A percentile compares a stretch with the other conserved stretches of the same genome.
Evolutionary conservation across 331 rosid species (phyloP).

Genomic region (Prunus yedoensis): DNA sequence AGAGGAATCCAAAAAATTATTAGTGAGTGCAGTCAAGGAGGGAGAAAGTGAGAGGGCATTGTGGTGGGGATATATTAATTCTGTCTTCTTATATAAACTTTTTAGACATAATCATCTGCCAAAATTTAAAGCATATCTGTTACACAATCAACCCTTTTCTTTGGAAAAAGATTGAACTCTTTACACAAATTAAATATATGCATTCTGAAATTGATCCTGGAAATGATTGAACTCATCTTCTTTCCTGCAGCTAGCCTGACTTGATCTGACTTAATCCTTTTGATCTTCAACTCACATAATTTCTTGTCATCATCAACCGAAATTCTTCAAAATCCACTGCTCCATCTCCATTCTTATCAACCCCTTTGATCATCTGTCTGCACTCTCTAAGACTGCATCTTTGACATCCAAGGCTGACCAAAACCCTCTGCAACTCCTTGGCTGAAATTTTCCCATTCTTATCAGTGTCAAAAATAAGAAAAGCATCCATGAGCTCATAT

Average conservation of each 20-base stretch:
- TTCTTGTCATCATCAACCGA: constrained; percentile 54
- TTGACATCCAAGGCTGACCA: constrained; percentile 52
- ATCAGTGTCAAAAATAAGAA: constrained; percentile 57
- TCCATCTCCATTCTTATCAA: constrained; percentile 70
- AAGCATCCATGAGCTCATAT: constrained; percentile 55
- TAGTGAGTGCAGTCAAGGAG: not conserved
- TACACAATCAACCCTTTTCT: not conserved
- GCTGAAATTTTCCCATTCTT: constrained; percentile 58
- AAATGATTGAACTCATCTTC: not conserved
- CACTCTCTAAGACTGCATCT: constrained; percentile 56
- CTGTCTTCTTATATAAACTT: not conserved
- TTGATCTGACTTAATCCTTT: not conserved
- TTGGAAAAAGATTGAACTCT: not conserved
- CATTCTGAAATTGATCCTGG: not conserved
- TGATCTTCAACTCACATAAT: not conserved
- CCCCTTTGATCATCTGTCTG: constrained; percentile 58
- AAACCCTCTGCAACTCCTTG: constrained; percentile 50
- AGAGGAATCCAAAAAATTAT: not conserved
- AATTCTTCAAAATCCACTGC: constrained; percentile 73
- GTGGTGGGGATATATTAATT: not conserved
- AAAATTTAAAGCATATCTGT: not conserved
- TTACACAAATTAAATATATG: constrained; percentile 4
- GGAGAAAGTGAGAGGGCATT: constrained; percentile 1
- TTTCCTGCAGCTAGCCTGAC: not conserved
- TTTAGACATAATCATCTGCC: not conserved